Base-by-base conservation (phyloP, 2,329 filamentous ascomycete species). In the Penicillium paneum region DNA sequence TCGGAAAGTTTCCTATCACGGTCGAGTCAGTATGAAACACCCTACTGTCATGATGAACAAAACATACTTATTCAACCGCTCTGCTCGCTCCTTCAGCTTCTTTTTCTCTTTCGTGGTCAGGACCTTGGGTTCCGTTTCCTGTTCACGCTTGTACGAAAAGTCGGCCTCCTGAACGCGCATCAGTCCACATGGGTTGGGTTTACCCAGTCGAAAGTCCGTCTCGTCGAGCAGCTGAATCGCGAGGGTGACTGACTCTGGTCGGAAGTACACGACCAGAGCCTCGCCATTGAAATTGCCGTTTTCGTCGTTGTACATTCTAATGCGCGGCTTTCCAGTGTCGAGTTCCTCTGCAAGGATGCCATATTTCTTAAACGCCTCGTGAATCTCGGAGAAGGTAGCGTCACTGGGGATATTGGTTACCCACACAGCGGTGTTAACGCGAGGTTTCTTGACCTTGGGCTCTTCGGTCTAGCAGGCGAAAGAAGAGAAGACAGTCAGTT, bases 301-400 rank as follows among this genome's bases (percentile, higher is more conserved):
- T 1, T 88, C 84, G 69, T 97, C 87, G 19, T 80, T 84, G 75
- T 99, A 99, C 73, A 99, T 84, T 76, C 96, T 97, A 75, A 99
- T 93, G 35, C 94, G 87, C 41, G 91, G 90, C 42, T 86, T 83
- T 53, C 90, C 89, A 66, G 86, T 91, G 67, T 97, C 92, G 61
- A 96, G 92, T 74, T 96, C 90, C 74, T 97, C 92, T 45, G 93
- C 91, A 61, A 99, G 92, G 62, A 97, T 88, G 56, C 92, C 92
- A 67, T 84, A 95, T 71, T 90, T 93, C 45, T 87, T 90, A 77
- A 99, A 99, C 28, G 90, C 80, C 24, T 91, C 83, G 62, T 88
- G 82, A 15, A 99, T 85, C 76, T 99, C 94, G 29, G 89, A 84
- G 39, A 87, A 78, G 0, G 88, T 90, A 40, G 85, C 88, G 71